Evolutionary conservation across 768 basidiomycete species (phyloP).

Genomic region (Russula dissimulans): DNA sequence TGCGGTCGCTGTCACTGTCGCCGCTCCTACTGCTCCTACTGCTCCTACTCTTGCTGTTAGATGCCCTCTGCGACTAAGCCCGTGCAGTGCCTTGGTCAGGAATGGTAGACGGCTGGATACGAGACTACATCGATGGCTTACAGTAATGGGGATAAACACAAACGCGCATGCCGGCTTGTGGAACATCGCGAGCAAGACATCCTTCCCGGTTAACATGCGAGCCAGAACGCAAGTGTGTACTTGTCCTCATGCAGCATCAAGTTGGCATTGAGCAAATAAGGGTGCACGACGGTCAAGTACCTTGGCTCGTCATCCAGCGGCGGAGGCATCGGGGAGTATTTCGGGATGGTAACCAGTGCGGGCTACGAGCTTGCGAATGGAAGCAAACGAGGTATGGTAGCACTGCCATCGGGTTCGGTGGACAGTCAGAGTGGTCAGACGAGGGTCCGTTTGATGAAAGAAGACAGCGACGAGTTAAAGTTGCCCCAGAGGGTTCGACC

Average conservation of each 20-base stretch:
- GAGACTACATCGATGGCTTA: constrained; percentile 1
- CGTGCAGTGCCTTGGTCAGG: too few species aligned
- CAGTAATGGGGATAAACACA: constrained; percentile 22
- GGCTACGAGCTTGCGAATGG: too few species aligned
- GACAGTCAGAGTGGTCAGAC: too few species aligned
- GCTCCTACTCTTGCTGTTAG: too few species aligned
- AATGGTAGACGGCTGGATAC: too few species aligned
- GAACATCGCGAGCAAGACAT: constrained; percentile 33
- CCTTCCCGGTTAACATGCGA: constrained; percentile 33
- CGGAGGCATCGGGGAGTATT: constrained; percentile 34
- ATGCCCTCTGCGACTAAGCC: too few species aligned
- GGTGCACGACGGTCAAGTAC: constrained; percentile 37
- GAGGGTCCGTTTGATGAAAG: too few species aligned
- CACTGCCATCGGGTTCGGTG: too few species aligned
- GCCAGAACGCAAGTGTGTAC: constrained; percentile 34
- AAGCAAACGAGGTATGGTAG: too few species aligned
- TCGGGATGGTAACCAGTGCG: constrained; percentile 4
- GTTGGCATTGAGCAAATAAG: constrained; percentile 35
- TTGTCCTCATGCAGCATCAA: constrained; percentile 33
- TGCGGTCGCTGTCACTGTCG: too few species aligned
- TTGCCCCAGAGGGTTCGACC: too few species aligned
- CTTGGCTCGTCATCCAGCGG: constrained; percentile 36
- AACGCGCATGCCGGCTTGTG: constrained; percentile 34
- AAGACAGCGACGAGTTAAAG: too few species aligned
- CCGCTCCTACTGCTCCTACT: constrained; percentile 20